Evolutionary conservation across 225 moss, liverwort and hornwort genomes (phyloP).

Genomic region (Bryoerythrophyllum caledonicum): DNA sequence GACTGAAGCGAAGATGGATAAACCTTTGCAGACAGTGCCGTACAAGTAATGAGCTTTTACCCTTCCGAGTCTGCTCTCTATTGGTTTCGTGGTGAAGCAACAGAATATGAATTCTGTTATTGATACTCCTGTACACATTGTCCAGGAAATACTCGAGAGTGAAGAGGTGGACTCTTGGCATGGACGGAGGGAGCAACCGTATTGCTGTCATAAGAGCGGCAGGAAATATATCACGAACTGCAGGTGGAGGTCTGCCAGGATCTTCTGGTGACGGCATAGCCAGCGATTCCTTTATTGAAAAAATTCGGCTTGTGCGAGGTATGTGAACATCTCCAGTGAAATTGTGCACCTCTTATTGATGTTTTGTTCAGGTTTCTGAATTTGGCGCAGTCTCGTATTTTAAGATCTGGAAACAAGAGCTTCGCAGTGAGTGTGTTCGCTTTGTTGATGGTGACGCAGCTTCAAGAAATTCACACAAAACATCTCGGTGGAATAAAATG

Average conservation of each 20-base stretch:
- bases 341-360: neutral
- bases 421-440: neutral
- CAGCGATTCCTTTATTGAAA: conserved; percentile 90
- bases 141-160: conserved; percentile 82
- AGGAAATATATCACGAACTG: conserved; percentile 76
- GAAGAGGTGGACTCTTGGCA: conserved; percentile 74
- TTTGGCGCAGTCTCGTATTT: conserved; percentile 7
- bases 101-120: neutral
- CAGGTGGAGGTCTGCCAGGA: conserved; percentile 58
- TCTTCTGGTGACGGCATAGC: conserved; percentile 76
- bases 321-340: conserved; percentile 14
- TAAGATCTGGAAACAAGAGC: neutral
- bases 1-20: conserved; percentile 63
- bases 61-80: conserved; percentile 1
- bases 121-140: conserved; percentile 9
- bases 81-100: conserved; percentile 2
- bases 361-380: neutral
- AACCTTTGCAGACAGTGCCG: conserved; percentile 67
- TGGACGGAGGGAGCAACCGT: conserved; percentile 73
- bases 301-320: conserved; percentile 86
- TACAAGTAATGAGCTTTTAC: conserved; percentile 50
- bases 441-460: neutral
- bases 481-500: neutral
- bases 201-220: conserved; percentile 94
- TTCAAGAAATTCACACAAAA: conserved; percentile 1